Conservation (phyloP, 129 eudicot genomes). For the Cynara cardunculus region DNA sequence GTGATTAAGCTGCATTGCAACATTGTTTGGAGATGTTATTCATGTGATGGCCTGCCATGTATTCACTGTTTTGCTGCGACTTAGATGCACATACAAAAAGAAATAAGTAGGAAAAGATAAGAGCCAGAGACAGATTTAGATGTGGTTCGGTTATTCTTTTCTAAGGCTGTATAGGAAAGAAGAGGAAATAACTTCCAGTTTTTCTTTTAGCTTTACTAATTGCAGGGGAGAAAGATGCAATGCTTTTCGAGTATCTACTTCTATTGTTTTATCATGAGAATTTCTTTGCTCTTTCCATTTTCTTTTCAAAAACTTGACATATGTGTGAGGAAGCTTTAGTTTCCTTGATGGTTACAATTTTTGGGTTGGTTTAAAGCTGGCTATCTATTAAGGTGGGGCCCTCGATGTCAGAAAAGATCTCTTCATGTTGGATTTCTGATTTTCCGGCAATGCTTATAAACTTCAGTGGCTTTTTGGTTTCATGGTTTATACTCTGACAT, state of each 20-base stretch:
- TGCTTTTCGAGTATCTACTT: background rate
- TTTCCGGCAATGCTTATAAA: background rate
- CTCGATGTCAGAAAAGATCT: background rate
- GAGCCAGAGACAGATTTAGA: background rate
- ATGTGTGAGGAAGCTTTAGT: background rate
- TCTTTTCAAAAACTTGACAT: background rate
- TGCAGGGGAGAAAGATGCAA: background rate
- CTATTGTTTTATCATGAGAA: background rate
- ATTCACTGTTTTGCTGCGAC: background rate
- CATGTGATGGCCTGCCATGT: background rate
- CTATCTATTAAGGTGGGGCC: background rate
- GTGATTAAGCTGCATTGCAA: background rate
- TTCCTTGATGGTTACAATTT: background rate
- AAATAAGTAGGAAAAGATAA: background rate
- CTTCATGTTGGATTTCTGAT: background rate
- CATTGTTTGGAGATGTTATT: background rate
- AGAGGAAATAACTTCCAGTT: background rate
- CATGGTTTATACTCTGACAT: background rate
- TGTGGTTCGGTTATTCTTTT: background rate
- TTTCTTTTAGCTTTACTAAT: background rate
- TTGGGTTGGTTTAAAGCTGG: background rate
- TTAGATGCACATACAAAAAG: background rate
- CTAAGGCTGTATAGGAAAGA: background rate
- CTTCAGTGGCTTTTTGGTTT: background rate
- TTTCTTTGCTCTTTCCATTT: background rate